Evolutionary conservation across 2,329 filamentous ascomycete genomes (phyloP).

Genomic region (Fusarium sambucinum): DNA sequence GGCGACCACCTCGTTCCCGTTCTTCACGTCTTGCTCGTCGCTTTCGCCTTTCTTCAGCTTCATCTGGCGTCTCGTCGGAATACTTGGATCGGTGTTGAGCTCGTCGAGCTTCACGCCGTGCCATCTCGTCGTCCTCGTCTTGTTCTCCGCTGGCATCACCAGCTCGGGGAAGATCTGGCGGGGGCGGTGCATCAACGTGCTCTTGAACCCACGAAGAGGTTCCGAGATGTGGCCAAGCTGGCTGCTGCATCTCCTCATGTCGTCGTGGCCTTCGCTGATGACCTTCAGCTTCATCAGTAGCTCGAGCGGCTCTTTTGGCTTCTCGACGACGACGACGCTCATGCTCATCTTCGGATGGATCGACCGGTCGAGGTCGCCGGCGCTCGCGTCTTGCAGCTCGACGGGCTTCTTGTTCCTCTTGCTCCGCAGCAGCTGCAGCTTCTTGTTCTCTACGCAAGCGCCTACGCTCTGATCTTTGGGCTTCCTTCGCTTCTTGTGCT

Average conservation of each 20-base stretch:
- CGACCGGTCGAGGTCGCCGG: constrained; percentile 60
- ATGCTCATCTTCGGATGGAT: constrained; percentile 58
- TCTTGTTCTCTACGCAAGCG: constrained; percentile 63
- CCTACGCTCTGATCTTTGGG: constrained; percentile 63
- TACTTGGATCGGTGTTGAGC: constrained; percentile 60
- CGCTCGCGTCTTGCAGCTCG: constrained; percentile 62
- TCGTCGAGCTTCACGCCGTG: constrained; percentile 62
- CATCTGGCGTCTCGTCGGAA: constrained; percentile 57
- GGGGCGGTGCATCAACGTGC: constrained; percentile 71
- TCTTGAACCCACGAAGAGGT: constrained; percentile 76
- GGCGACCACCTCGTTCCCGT: constrained; percentile 44
- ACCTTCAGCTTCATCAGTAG: constrained; percentile 52
- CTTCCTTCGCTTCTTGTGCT: constrained; percentile 66
- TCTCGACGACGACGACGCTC: constrained; percentile 67
- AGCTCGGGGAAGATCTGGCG: constrained; percentile 58
- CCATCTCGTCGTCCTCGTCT: constrained; percentile 60
- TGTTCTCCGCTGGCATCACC: constrained; percentile 52
- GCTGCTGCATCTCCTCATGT: constrained; percentile 50
- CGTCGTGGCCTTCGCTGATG: constrained; percentile 55
- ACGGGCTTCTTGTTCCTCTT: constrained; percentile 62
- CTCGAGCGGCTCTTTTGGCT: constrained; percentile 61
- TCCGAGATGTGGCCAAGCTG: constrained; percentile 71
- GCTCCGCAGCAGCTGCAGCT: constrained; percentile 57
- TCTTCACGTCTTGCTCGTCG: constrained; percentile 61
- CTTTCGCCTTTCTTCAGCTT: constrained; percentile 59